These are phyloP conservation scores for Pouteria campechiana DNA, from an alignment of 179 eudicot genomes.

Conservation along the genomic window DNA sequence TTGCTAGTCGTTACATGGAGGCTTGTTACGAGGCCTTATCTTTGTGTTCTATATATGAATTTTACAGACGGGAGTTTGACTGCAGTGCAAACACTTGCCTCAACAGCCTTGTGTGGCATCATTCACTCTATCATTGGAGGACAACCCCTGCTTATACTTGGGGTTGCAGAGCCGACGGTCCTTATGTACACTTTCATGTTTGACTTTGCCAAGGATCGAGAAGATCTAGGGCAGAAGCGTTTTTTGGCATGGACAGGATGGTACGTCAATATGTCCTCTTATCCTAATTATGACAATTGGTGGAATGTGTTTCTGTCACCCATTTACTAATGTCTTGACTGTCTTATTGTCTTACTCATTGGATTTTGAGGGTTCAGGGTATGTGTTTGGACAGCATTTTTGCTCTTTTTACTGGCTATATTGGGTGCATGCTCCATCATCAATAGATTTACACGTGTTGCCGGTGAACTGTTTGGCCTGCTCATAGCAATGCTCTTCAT, in stretches of 20 bases:
- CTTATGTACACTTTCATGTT: constrained; percentile 97
- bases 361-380: constrained; percentile 80
- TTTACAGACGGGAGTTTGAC: constrained; percentile 76
- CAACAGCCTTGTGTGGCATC: constrained; percentile 89
- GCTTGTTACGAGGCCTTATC: not conserved
- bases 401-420: constrained; percentile 80
- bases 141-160: constrained; percentile 90
- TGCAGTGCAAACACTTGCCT: constrained; percentile 96
- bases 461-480: constrained; percentile 95
- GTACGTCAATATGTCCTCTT: no score
- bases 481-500: constrained; percentile 97
- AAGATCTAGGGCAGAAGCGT: constrained; percentile 70
- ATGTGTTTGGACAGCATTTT: constrained; percentile 91
- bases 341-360: no score
- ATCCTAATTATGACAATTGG: no score
- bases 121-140: constrained; percentile 96
- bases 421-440: constrained; percentile 98
- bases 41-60: not conserved
- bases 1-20: no score
- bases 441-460: constrained; percentile 93
- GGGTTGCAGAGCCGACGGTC: constrained; percentile 98
- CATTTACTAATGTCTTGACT: no score
- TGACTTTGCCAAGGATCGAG: constrained; percentile 81
- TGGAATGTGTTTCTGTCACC: no score
- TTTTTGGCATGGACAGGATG: constrained; percentile 98